Conservation (phyloP, 2,329 filamentous ascomycete genomes). For the Teratosphaeria destructans region DNA sequence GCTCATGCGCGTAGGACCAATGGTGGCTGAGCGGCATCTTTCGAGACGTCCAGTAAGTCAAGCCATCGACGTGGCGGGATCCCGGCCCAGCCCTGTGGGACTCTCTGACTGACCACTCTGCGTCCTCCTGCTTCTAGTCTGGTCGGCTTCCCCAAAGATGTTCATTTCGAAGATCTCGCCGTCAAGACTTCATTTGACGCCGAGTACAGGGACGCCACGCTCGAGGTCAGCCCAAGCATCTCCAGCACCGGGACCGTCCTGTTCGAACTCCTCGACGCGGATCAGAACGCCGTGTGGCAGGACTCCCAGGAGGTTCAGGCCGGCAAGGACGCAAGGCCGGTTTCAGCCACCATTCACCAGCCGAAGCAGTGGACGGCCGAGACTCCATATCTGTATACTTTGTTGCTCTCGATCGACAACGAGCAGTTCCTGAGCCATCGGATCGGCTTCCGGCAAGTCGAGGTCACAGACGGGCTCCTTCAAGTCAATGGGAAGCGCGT, state of each 20-base stretch:
- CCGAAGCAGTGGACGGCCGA: slow-evolving; percentile 59
- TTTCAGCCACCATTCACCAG: slow-evolving; percentile 31
- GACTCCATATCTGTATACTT: slow-evolving; percentile 49
- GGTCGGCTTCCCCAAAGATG: slow-evolving; percentile 42
- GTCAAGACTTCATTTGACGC: slow-evolving; percentile 44
- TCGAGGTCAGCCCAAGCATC: slow-evolving; percentile 25
- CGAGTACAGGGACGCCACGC: slow-evolving; percentile 39
- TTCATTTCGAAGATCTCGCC: slow-evolving; percentile 48
- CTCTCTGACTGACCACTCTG: background rate
- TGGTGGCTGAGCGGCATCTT: slow-evolving; percentile 43
- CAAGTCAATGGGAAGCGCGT: slow-evolving; percentile 54
- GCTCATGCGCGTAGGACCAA: slow-evolving; percentile 24
- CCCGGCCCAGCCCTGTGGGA: background rate
- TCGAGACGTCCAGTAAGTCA: slow-evolving; percentile 46
- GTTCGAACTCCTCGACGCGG: slow-evolving; percentile 1
- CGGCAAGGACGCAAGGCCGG: background rate
- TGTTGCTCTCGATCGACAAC: slow-evolving; percentile 26
- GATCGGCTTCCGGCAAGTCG: slow-evolving; percentile 54
- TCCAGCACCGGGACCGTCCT: slow-evolving; percentile 22
- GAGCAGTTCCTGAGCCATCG: slow-evolving; percentile 40
- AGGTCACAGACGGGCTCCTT: slow-evolving; percentile 50
- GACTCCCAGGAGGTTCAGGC: background rate
- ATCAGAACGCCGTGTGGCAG: background rate
- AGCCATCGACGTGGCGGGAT: background rate
- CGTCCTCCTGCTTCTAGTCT: slow-evolving; percentile 22